Conservation (phyloP, 306 rosid genomes). For the Acacia melanoxylon region DNA sequence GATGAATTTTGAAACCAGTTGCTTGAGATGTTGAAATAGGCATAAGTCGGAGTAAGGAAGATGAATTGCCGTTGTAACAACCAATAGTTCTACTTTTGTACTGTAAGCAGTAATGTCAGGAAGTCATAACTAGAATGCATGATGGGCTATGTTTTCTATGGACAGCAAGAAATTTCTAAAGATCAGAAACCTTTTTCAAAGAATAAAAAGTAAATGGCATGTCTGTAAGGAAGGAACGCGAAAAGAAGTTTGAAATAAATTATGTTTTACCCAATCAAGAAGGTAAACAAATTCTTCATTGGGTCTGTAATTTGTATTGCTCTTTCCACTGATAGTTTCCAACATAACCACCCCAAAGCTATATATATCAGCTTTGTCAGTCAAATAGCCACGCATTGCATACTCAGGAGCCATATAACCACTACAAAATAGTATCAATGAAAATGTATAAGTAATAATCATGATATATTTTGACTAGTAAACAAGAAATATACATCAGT, state of each 20-base stretch:
- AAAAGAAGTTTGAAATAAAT: conserved; percentile 14
- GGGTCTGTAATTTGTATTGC: conserved; percentile 90
- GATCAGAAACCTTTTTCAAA: not conserved
- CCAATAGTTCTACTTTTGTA: not conserved
- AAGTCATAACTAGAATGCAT: not conserved
- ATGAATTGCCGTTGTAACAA: not conserved
- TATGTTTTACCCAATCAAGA: conserved; percentile 82
- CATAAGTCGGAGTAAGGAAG: not conserved
- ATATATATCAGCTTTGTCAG: conserved; percentile 84
- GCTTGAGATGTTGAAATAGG: not conserved
- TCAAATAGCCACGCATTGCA: conserved; percentile 94
- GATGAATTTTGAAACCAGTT: not conserved
- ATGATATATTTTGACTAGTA: not conserved
- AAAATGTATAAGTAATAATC: not conserved
- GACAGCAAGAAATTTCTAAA: not conserved
- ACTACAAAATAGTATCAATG: conserved; percentile 41
- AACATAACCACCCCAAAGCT: conserved; percentile 92
- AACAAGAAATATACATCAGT: not conserved
- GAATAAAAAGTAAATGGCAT: too few species aligned
- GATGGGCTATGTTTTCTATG: not conserved
- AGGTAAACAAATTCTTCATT: conserved; percentile 86
- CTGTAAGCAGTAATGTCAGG: not conserved
- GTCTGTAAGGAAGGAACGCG: not conserved
- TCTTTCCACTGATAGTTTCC: conserved; percentile 86
- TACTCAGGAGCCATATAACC: conserved; percentile 99